Percentiles rank a stretch among this genome's conserved stretches.
phyloP scores from a whole-genome alignment of 805 yeast genomes.

The Yamadazyma olivae region DNA sequence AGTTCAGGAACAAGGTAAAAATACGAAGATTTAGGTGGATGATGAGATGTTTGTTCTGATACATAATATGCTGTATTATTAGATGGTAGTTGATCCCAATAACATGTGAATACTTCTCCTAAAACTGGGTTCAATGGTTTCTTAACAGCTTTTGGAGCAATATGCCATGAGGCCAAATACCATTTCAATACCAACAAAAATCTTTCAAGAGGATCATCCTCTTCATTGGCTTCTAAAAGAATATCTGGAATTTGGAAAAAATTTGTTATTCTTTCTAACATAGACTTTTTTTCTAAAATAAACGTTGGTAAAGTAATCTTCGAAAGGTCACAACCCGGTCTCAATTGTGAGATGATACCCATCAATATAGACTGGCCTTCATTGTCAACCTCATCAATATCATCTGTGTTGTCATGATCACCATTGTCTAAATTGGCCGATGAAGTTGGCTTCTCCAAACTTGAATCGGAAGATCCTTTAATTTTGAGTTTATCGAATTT shows the following conservation, averaged over 20 bases:
- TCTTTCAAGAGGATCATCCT: conserved; percentile 59
- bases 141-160: conserved; percentile 97
- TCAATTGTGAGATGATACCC: conserved; percentile 85
- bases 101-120: conserved; percentile 88
- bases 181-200: conserved; percentile 76
- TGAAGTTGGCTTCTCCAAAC: not conserved
- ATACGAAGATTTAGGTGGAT: conserved; percentile 96
- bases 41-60: conserved; percentile 95
- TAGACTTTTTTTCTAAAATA: conserved; percentile 89
- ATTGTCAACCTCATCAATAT: conserved; percentile 87
- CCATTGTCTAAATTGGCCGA: not conserved
- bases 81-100: conserved; percentile 82
- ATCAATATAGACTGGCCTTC: conserved; percentile 84
- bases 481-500: conserved; percentile 25
- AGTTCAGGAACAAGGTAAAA: conserved; percentile 82
- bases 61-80: conserved; percentile 73
- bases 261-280: conserved; percentile 94
- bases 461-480: conserved; percentile 11
- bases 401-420: conserved; percentile 45
- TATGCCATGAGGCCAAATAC: conserved; percentile 97
- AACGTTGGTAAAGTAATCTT: conserved; percentile 94
- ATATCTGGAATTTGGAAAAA: conserved; percentile 78
- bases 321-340: conserved; percentile 89
- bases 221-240: conserved; percentile 62
- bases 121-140: conserved; percentile 94